These are phyloP conservation scores for Aureobasidium melanogenum DNA, from an alignment of 2,329 filamentous ascomycete species.

Conservation along the genomic window DNA sequence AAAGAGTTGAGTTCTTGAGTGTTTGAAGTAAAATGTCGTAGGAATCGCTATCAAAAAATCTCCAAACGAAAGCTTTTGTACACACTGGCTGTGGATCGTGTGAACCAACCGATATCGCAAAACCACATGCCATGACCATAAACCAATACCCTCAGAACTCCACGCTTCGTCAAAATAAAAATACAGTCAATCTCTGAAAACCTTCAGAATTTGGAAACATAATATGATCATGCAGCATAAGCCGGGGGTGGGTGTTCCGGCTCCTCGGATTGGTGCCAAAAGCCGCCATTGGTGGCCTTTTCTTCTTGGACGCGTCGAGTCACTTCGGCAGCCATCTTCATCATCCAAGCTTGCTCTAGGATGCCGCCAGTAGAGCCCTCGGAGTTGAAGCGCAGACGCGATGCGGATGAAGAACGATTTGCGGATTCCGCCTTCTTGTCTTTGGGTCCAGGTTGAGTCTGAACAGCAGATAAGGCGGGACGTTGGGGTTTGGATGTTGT, in stretches of 20 bases:
- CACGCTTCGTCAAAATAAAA: constrained; percentile 1
- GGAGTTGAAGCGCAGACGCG: not conserved
- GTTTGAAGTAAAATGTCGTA: not conserved
- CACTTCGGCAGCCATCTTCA: constrained; percentile 91
- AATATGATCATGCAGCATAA: constrained; percentile 24
- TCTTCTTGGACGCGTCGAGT: constrained; percentile 80
- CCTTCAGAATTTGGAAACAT: not conserved
- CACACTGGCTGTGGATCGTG: constrained; percentile 8
- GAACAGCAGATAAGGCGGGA: not conserved
- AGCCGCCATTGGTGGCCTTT: constrained; percentile 41
- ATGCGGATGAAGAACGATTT: not conserved
- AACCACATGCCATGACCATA: not conserved
- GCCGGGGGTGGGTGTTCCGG: constrained; percentile 26
- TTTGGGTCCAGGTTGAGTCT: constrained; percentile 1
- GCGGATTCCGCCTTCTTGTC: not conserved
- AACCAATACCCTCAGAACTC: not conserved
- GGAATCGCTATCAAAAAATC: not conserved
- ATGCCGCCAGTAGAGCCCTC: constrained; percentile 40
- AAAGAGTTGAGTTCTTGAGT: not conserved
- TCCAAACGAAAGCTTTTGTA: not conserved
- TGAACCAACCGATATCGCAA: not conserved
- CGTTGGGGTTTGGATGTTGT: constrained; percentile 1
- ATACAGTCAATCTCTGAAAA: not conserved
- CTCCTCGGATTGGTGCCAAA: constrained; percentile 16
- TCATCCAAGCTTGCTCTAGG: constrained; percentile 75